Evolutionary conservation across 441 rosid genomes (phyloP), one percentile per base, ranked within the genome.

Genomic region (Macaranga tanarius): DNA sequence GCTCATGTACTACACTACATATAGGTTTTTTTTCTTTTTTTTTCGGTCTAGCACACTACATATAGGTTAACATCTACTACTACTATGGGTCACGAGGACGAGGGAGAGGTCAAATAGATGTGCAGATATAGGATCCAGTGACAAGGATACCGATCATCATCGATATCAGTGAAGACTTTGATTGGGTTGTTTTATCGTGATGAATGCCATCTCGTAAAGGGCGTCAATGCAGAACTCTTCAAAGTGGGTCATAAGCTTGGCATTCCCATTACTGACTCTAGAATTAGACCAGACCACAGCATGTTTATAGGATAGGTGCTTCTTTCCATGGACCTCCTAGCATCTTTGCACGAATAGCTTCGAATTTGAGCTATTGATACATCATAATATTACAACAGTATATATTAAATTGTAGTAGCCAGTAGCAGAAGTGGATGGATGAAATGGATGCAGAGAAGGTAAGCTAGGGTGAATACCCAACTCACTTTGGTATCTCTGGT

Each of bases 81-180:
- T 28, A 28, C 38, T 31, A 0, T 31, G 5, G 38, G 38, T 2
- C 38, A 2, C 38, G 38, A 31, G 38, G 38, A 42, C 45, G 45
- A 28, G 23, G n/a, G 42, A 28, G 16, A 66, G 45, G 26, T 50
- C 44, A 47, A 47, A 25, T 25, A 26, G 26, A 48, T 17, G 48
- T 10, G 51, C 12, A 45, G 3, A 15, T 19, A 34, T 12, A 42
- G 54, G 63, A 69, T 69, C 54, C 8, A 15, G 50, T n/a, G 57
- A 28, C 52, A 19, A 70, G 26, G 67, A 71, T 71, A 61, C 20
- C 42, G 48, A 60, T 71, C 73, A 28, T 47, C 73, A 45, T 70
- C 22, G 73, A 25, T 19, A 47, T 28, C 42, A 28, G 73, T 26
- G 13, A 66, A 11, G 13, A 16, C 3, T 26, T 31, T 13, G n/a